Base-by-base conservation (phyloP, 2,329 filamentous ascomycete genomes). In the Endoconidiophora laricicola region DNA sequence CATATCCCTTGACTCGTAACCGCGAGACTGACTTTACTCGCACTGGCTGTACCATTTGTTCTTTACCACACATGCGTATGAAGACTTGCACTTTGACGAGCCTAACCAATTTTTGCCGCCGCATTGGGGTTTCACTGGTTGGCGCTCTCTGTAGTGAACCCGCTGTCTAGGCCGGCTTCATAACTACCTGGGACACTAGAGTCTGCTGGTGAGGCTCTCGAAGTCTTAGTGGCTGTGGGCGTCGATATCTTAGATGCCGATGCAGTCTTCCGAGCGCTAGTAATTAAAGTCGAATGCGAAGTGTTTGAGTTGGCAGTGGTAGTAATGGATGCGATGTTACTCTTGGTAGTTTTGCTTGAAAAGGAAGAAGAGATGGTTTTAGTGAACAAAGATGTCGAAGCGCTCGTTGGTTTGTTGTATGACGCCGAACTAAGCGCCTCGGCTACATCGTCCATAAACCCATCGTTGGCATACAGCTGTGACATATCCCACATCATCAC, bases 361-460 rank as follows among this genome's bases (percentile, higher is more conserved):
- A 29, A 39, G 22, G 42, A 33, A 20, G 29, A 22, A 16, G 26
- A 12, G 12, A 14, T 22, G 20, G 20, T 36, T 16, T 26, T 20
- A 46, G 44, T 33, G n/a, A 16, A 10, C 33, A 37, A n/a, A 9
- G 14, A 22, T 23, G 43, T 22, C 2, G 33, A 10, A 26, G 22
- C 5, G 10, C 36, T 49, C 33, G 29, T 18, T 6, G 36, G 36
- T 18, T 44, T 10, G 0, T 29, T 10, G 26, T 33, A 33, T 33
- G 26, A 40, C 2, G 24, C 49, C 47, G 48, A 56, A 7, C 54
- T 57, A 50, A 71, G 58, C 50, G 63, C 59, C 33, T 58, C 51
- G 56, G 62, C 60, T 3, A 78, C 62, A 37, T 64, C 59, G 23
- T 63, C 61, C 49, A 81, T 62, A 59, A 78, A 79, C 1, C 74